Conservation (phyloP, 495 filamentous ascomycete genomes). For the Neurospora sublineolata region DNA sequence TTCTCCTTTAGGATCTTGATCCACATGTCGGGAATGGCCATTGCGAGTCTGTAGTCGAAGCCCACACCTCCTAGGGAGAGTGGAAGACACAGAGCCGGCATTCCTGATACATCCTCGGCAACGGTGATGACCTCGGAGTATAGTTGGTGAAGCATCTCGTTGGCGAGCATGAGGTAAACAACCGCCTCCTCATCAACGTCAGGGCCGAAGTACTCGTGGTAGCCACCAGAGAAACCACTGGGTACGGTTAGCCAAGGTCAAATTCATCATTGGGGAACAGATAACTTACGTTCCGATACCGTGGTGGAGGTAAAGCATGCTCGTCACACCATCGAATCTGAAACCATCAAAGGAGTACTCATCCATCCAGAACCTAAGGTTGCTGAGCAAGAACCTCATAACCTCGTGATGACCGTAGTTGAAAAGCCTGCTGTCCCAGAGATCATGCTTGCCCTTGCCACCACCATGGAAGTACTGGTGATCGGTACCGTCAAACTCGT, state of each 20-base stretch:
- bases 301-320: slow-evolving; percentile 93
- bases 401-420: slow-evolving; percentile 96
- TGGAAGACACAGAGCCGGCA: slow-evolving; percentile 86
- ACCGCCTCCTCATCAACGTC: slow-evolving; percentile 91
- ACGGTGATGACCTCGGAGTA: slow-evolving; percentile 83
- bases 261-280: background rate
- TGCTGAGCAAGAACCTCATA: slow-evolving; percentile 83
- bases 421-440: slow-evolving; percentile 94
- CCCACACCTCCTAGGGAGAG: slow-evolving; percentile 81
- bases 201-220: slow-evolving; percentile 94
- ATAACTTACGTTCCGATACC: slow-evolving; percentile 89
- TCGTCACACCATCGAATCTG: slow-evolving; percentile 94
- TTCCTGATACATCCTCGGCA: slow-evolving; percentile 94
- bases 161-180: slow-evolving; percentile 91
- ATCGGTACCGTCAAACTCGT: slow-evolving; percentile 89
- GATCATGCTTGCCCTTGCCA: slow-evolving; percentile 68
- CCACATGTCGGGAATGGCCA: slow-evolving; percentile 98
- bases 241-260: slow-evolving; percentile 1
- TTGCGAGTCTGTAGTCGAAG: slow-evolving; percentile 94
- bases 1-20: slow-evolving; percentile 97
- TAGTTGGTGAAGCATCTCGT: slow-evolving; percentile 84
- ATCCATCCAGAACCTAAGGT: slow-evolving; percentile 98
- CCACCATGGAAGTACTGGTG: slow-evolving; percentile 93
- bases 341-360: slow-evolving; percentile 96
- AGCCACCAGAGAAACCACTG: slow-evolving; percentile 94